These are phyloP conservation scores for Penicillium herquei DNA, from an alignment of 495 filamentous ascomycete genomes.

Conservation along the genomic window DNA sequence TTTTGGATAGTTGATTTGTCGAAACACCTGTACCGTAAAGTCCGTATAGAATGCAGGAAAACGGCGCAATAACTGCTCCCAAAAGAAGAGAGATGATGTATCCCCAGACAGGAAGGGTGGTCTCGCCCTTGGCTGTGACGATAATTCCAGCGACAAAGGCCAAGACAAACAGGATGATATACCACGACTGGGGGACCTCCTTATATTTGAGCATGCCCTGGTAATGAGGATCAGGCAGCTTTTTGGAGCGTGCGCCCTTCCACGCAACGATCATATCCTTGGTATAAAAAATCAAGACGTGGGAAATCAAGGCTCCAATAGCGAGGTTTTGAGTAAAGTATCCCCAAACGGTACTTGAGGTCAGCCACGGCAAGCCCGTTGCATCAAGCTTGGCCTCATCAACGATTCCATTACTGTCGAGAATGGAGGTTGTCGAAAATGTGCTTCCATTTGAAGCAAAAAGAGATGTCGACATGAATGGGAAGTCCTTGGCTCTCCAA, in stretches of 20 bases:
- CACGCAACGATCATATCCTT: slow-evolving; percentile 27
- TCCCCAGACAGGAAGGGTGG: slow-evolving; percentile 53
- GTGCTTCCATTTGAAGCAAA: slow-evolving; percentile 25
- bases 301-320: slow-evolving; percentile 29
- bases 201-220: slow-evolving; percentile 45
- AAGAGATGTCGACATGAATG: slow-evolving; percentile 48
- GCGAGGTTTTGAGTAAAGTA: slow-evolving; percentile 11
- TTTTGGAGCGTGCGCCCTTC: slow-evolving; percentile 21
- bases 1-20: slow-evolving; percentile 32
- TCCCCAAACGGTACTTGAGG: slow-evolving; percentile 17
- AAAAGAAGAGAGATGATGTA: slow-evolving; percentile 44
- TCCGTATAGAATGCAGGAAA: slow-evolving; percentile 25
- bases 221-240: slow-evolving; percentile 43
- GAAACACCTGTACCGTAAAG: slow-evolving; percentile 28
- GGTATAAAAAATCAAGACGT: slow-evolving; percentile 27
- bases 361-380: slow-evolving; percentile 26
- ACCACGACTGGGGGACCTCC: slow-evolving; percentile 44
- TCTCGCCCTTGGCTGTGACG: slow-evolving; percentile 41
- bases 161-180: slow-evolving; percentile 27
- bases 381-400: slow-evolving; percentile 19
- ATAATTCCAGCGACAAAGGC: slow-evolving; percentile 43
- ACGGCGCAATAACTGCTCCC: slow-evolving; percentile 26
- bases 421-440: slow-evolving; percentile 17
- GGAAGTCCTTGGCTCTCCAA: slow-evolving; percentile 49
- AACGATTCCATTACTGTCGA: slow-evolving; percentile 32